Conservation (phyloP, 139 green algal genomes). For the Chlorella ohadii region DNA sequence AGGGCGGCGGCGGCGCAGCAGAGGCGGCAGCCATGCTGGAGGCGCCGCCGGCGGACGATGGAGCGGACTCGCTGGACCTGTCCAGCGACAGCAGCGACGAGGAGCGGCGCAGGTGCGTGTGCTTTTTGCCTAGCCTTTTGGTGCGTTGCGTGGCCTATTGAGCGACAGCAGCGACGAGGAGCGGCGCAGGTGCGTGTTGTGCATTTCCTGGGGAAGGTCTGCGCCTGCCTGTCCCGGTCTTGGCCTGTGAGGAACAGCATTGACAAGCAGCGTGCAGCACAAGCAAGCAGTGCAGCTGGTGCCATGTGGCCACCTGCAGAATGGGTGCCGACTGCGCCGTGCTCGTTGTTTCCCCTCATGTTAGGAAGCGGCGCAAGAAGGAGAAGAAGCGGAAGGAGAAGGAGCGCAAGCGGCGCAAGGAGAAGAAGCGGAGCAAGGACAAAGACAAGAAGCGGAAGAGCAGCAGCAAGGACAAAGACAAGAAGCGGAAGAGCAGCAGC, state of each 20-base stretch:
- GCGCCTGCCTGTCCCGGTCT: no score
- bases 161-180: conserved; percentile 34
- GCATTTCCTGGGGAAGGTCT: no score
- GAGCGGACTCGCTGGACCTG: conserved; percentile 23
- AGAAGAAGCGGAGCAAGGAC: conserved; percentile 47
- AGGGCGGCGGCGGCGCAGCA: neutral
- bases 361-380: no score
- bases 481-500: conserved; percentile 7
- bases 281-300: no score
- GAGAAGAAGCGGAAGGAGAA: conserved; percentile 43
- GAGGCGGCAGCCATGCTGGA: conserved; percentile 8
- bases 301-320: no score
- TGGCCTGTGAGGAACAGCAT: no score
- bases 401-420: conserved; percentile 40
- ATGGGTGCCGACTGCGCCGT: no score
- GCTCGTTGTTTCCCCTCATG: no score
- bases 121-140: neutral
- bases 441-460: conserved; percentile 4
- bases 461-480: neutral
- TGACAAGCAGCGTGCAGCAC: no score
- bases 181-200: conserved; percentile 34
- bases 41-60: neutral
- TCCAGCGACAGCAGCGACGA: conserved; percentile 32
- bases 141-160: no score
- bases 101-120: conserved; percentile 35